These are phyloP conservation scores for Artemisia argyi DNA, from an alignment of 129 eudicot genomes.

Conservation along the genomic window DNA sequence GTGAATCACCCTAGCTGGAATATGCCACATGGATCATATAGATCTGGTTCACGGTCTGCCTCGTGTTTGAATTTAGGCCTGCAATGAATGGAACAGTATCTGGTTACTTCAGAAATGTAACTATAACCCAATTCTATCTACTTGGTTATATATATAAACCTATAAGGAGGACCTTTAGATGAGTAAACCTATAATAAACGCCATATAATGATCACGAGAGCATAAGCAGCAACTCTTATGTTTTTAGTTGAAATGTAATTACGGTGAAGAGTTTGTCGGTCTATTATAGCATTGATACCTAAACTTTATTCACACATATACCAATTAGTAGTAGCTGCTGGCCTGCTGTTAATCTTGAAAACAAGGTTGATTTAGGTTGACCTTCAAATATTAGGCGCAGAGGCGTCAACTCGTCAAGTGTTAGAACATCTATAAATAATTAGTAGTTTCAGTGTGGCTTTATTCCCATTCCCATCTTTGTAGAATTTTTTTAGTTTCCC, in stretches of 20 bases:
- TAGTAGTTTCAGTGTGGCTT: no score
- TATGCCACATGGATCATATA: background rate
- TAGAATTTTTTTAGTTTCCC: no score
- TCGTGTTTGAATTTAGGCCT: conserved; percentile 4
- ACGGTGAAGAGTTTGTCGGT: conserved; percentile 13
- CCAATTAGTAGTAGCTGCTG: conserved; percentile 6
- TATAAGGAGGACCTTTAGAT: background rate
- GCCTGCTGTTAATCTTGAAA: conserved; percentile 4
- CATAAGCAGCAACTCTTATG: conserved; percentile 4
- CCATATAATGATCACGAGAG: conserved; percentile 8
- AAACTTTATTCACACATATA: conserved; percentile 3
- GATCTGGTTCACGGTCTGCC: conserved; percentile 11
- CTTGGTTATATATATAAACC: background rate
- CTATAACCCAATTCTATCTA: background rate
- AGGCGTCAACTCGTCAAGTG: background rate
- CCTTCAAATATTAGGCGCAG: conserved; percentile 4
- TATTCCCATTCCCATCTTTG: no score
- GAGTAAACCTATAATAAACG: background rate
- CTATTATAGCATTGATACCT: conserved; percentile 11
- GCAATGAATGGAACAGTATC: background rate
- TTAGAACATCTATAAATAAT: background rate
- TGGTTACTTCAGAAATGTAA: conserved; percentile 7
- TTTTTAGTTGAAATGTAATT: conserved; percentile 3
- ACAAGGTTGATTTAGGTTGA: background rate
- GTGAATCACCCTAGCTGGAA: conserved; percentile 1